Base-by-base conservation (phyloP, 768 basidiomycete species). In the Termitomyces heimii region DNA sequence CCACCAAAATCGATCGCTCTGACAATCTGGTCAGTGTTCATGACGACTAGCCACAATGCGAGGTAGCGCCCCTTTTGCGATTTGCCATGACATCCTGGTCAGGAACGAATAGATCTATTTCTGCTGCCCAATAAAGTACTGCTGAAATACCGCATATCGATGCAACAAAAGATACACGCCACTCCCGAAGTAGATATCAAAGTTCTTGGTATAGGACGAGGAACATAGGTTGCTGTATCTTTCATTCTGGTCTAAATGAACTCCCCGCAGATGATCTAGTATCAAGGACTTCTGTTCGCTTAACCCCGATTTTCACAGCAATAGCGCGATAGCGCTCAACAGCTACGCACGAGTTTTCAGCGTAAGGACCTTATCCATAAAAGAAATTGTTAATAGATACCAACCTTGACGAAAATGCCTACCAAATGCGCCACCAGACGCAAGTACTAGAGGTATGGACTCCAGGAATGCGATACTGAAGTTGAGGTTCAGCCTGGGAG, bases 51-150 rank as follows among this genome's bases (percentile, higher is more conserved):
- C 55, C 61, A 62, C 24, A 60, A 55, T 14, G 58, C 55, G 10
- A 62, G 46, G 48, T 62, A 62, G 18, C 58, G 46, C 18, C 56
- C 61, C 22, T 53, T n/a, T n/a, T n/a, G n/a, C n/a, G n/a, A 55
- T 18, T 62, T 62, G 29, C 35, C 39, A 53, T 58, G 31, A 10
- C n/a, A n/a, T 31, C 5, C 16, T 31, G 18, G 18, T 46, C 45
- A 47, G 5, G 8, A 12, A 47, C 28, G 44, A 24, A 29, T 3
- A 20, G 10, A 18, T 39, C 7, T 18, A 62, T 63, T 61, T 66
- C 59, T 50, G 62, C 59, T 32, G 61, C 60, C 58, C 62, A 62
- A 42, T 63, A 62, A 26, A 66, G 47, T 16, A 61, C 57, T 24
- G 56, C 60, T 3, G 62, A 66, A n/a, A 66, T 57, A 1, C 61